Percentiles rank a stretch among this genome's conserved stretches.
phyloP scores from a whole-genome alignment of 2,329 filamentous ascomycete species.

The Camptophora hylomeconis region DNA sequence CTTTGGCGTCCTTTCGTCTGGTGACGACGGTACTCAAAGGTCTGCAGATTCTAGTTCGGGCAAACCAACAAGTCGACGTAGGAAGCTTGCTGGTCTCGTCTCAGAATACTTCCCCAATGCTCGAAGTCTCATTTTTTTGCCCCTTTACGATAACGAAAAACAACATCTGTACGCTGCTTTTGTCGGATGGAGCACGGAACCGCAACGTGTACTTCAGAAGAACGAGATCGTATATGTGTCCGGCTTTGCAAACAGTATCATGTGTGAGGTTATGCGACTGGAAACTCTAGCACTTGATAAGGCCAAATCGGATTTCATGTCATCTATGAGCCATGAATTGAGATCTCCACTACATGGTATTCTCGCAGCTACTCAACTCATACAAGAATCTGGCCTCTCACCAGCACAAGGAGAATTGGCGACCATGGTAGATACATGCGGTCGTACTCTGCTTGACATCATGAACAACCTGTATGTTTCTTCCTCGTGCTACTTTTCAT shows the following conservation, averaged over 20 bases:
- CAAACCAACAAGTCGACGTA: neutral
- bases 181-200: constrained; percentile 3
- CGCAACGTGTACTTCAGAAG: constrained; percentile 11
- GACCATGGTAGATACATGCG: constrained; percentile 29
- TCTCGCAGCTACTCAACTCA: constrained; percentile 28
- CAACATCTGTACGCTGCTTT: constrained; percentile 4
- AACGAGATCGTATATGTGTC: constrained; percentile 25
- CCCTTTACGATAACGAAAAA: constrained; percentile 4
- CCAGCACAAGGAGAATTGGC: constrained; percentile 28
- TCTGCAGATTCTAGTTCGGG: neutral
- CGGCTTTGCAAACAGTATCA: constrained; percentile 23
- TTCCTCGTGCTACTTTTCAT: too few species aligned
- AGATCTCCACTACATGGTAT: constrained; percentile 31
- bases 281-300: constrained; percentile 25
- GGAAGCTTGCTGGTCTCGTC: neutral
- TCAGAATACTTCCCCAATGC: constrained; percentile 2
- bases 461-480: constrained; percentile 33
- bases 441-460: constrained; percentile 29
- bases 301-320: constrained; percentile 32
- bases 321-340: constrained; percentile 32
- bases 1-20: constrained; percentile 1
- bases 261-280: constrained; percentile 22
- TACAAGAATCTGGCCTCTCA: constrained; percentile 25
- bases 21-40: constrained; percentile 2
- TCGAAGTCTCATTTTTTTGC: constrained; percentile 3